Evolutionary conservation across 2,329 filamentous ascomycete species (phyloP).

Genomic region (Alternaria angustiovoidea): DNA sequence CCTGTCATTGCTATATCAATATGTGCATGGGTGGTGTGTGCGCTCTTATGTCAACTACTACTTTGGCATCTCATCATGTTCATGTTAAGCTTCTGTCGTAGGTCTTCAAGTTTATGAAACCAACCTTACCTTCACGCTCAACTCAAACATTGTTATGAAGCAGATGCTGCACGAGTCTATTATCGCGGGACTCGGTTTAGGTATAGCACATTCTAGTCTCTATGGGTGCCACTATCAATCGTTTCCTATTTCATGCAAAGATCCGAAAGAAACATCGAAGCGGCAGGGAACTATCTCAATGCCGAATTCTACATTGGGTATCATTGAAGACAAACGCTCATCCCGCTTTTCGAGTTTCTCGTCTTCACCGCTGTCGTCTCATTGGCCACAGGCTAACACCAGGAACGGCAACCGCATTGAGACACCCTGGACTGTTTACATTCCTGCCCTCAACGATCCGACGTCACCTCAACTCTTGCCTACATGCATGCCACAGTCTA

Average conservation of each 20-base stretch:
- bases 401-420: not conserved
- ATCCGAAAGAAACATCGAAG: not conserved
- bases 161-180: not conserved
- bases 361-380: not conserved
- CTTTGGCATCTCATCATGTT: not conserved
- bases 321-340: not conserved
- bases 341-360: not conserved
- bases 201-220: not conserved
- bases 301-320: not conserved
- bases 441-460: not conserved
- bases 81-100: not conserved
- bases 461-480: not conserved
- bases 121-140: not conserved
- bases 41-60: not conserved
- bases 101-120: not conserved
- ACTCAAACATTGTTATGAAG: too few relatives aligned
- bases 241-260: not conserved
- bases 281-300: not conserved
- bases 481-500: conserved; percentile 1
- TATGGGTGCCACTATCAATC: not conserved
- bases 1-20: not conserved
- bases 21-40: not conserved
- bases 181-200: not conserved
- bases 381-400: not conserved
- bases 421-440: not conserved